Conservation (phyloP, 2,329 filamentous ascomycete species). For the Ploettnerulaceae sp. region DNA sequence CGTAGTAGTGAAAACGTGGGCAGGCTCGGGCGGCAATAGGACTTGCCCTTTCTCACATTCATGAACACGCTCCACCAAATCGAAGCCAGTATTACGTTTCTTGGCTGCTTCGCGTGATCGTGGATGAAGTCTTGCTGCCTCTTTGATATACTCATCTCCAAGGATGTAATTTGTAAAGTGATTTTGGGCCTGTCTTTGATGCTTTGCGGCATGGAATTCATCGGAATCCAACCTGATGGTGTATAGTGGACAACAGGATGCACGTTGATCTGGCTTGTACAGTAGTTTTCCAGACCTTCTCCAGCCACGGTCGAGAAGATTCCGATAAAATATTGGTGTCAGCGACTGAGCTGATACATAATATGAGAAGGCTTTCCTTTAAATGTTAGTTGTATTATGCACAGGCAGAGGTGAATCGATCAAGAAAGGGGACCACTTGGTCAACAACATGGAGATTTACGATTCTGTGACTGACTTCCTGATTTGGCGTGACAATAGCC, state of each 20-base stretch:
- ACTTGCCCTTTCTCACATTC: constrained; percentile 51
- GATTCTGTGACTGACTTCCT: constrained; percentile 31
- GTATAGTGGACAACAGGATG: constrained; percentile 90
- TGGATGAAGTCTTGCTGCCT: constrained; percentile 59
- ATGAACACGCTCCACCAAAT: constrained; percentile 62
- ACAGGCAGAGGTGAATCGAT: too few relatives aligned
- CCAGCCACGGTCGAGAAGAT: constrained; percentile 70
- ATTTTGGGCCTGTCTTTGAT: constrained; percentile 72
- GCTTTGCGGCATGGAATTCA: constrained; percentile 60
- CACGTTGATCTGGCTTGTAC: constrained; percentile 72
- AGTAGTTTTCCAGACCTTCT: constrained; percentile 66
- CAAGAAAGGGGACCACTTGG: constrained; percentile 34
- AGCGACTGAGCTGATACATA: constrained; percentile 60
- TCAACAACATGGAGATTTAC: constrained; percentile 9
- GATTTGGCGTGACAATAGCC: constrained; percentile 31
- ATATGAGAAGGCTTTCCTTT: constrained; percentile 69
- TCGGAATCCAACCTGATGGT: constrained; percentile 68
- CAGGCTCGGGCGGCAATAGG: constrained; percentile 56
- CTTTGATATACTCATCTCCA: constrained; percentile 62
- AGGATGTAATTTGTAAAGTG: constrained; percentile 69
- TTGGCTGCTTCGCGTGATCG: constrained; percentile 61
- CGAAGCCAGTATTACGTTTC: constrained; percentile 61
- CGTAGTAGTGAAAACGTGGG: constrained; percentile 63
- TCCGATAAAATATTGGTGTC: constrained; percentile 64
- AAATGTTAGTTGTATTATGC: too few relatives aligned